Conservation (phyloP, 495 filamentous ascomycete species). For the Penicillium coffeae region DNA sequence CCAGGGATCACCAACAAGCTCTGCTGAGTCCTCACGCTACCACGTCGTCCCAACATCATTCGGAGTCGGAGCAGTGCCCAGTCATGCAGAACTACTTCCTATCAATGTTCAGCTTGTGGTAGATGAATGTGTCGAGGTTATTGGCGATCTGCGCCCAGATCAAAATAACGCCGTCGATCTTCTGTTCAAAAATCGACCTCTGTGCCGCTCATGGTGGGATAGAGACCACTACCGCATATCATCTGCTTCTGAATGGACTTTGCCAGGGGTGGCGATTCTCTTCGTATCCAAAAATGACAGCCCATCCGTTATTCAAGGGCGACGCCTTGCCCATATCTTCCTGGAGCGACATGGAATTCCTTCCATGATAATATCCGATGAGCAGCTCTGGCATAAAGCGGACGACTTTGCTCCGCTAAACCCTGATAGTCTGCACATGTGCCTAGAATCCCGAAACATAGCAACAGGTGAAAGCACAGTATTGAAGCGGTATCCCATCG, state of each 20-base stretch:
- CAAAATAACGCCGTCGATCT: conserved; percentile 49
- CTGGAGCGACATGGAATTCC: conserved; percentile 64
- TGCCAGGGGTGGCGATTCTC: conserved; percentile 69
- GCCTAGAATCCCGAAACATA: conserved; percentile 58
- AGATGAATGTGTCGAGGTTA: conserved; percentile 63
- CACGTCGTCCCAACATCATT: conserved; percentile 75
- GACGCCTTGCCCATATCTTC: conserved; percentile 54
- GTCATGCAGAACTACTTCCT: conserved; percentile 67
- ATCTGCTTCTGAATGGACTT: conserved; percentile 52
- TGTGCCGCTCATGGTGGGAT: conserved; percentile 43
- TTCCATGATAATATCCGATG: conserved; percentile 63
- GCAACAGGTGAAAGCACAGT: conserved; percentile 47
- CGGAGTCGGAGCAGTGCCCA: conserved; percentile 50
- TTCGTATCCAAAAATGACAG: conserved; percentile 59
- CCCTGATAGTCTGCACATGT: conserved; percentile 60
- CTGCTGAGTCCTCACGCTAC: conserved; percentile 57
- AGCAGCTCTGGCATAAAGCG: conserved; percentile 46
- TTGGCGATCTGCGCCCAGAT: conserved; percentile 29
- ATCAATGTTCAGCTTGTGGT: conserved; percentile 73
- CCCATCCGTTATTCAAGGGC: conserved; percentile 42
- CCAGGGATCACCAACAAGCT: conserved; percentile 37
- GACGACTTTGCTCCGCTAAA: conserved; percentile 47
- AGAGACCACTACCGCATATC: conserved; percentile 45
- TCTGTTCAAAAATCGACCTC: conserved; percentile 54
- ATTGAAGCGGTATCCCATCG: conserved; percentile 62